Percentiles rank a stretch among this genome's conserved stretches.
Conservation (phyloP, 73 alveolate species). For the Tetrahymena borealis region DNA sequence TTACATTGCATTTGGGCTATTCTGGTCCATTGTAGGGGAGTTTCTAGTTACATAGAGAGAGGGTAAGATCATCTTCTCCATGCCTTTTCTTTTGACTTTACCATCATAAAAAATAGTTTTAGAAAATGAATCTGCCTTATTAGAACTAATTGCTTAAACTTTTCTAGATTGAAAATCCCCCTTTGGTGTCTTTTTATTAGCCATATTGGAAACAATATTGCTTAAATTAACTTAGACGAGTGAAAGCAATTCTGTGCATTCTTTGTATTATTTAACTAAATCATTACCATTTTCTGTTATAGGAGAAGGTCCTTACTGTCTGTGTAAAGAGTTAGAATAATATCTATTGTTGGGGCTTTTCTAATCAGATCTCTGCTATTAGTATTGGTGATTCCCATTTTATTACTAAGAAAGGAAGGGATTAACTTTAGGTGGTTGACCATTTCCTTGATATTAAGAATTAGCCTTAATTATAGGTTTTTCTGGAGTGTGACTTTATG, state of each 20-base stretch:
- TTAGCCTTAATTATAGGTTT: not conserved
- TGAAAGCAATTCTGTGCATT: not conserved
- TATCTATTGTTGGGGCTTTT: not conserved
- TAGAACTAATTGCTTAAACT: not conserved
- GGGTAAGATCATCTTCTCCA: not conserved
- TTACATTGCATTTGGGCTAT: not conserved
- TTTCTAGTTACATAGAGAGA: not conserved
- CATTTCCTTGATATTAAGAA: not conserved
- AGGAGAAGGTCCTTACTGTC: not conserved
- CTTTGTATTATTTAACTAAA: not conserved
- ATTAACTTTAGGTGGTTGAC: too few species aligned
- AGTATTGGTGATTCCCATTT: not conserved
- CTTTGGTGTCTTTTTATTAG: not conserved
- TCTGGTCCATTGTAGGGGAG: not conserved
- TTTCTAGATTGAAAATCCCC: not conserved
- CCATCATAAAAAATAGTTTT: not conserved
- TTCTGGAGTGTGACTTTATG: not conserved
- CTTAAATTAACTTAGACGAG: not conserved
- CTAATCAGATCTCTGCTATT: not conserved
- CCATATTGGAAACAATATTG: not conserved
- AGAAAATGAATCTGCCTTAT: not conserved
- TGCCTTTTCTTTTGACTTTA: not conserved
- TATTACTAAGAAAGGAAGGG: too few species aligned
- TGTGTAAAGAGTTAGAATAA: not conserved
- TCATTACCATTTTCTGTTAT: not conserved